These are phyloP conservation scores for Trypanosoma caninum DNA, from an alignment of 208 protist genomes.

Conservation along the genomic window DNA sequence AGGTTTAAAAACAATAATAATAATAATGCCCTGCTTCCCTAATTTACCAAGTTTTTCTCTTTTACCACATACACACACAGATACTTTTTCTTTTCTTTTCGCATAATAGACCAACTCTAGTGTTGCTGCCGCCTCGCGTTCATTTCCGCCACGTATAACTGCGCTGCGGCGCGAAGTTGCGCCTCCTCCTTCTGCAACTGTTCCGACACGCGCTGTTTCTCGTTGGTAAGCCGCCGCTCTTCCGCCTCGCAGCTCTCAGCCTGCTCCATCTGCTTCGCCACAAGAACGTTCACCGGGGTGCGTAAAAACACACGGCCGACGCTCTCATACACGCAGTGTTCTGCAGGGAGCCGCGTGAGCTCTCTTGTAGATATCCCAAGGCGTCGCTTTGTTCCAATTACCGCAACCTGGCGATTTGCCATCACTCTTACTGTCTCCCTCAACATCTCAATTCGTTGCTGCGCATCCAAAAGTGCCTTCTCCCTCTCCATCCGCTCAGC, in stretches of 20 bases:
- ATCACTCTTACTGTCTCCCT: slow-evolving; percentile 76
- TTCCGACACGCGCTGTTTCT: slow-evolving; percentile 84
- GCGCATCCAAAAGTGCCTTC: slow-evolving; percentile 76
- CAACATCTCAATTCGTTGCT: slow-evolving; percentile 78
- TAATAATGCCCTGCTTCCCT: too few species aligned
- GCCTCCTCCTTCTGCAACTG: slow-evolving; percentile 66
- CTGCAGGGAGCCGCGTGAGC: slow-evolving; percentile 57
- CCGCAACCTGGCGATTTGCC: slow-evolving; percentile 69
- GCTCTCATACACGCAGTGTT: slow-evolving; percentile 76
- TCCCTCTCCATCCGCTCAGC: slow-evolving; percentile 90
- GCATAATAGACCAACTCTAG: too few species aligned
- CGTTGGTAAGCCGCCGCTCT: slow-evolving; percentile 56
- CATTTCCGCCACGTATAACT: slow-evolving; percentile 55
- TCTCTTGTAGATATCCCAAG: slow-evolving; percentile 76
- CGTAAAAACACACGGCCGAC: slow-evolving; percentile 82
- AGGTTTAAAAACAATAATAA: too few species aligned
- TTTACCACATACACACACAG: too few species aligned
- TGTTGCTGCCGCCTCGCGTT: slow-evolving; percentile 49
- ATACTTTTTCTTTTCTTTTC: too few species aligned
- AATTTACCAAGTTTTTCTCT: too few species aligned
- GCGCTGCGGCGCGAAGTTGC: slow-evolving; percentile 59
- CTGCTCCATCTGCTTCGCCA: slow-evolving; percentile 59
- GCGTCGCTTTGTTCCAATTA: slow-evolving; percentile 62
- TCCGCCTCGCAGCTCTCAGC: slow-evolving; percentile 78
- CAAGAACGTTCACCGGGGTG: slow-evolving; percentile 55